Percentiles rank a stretch among this genome's conserved stretches.
Evolutionary conservation across 1,139 yeast species (phyloP).

Genomic region (Blastobotrys indianensis): DNA sequence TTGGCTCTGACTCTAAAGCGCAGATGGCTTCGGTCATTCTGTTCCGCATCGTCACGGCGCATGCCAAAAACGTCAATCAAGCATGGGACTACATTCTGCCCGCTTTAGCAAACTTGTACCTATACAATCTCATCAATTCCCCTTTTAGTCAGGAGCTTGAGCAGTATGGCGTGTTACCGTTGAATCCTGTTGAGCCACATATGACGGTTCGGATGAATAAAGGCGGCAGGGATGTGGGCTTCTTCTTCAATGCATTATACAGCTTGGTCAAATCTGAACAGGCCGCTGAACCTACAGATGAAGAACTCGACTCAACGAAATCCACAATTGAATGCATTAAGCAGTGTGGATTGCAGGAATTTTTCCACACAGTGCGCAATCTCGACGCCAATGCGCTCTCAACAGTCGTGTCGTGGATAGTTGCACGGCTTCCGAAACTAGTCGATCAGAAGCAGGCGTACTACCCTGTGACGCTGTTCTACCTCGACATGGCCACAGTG

Average conservation of each 20-base stretch:
- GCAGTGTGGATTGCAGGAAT: constrained; percentile 51
- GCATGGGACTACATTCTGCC: constrained; percentile 61
- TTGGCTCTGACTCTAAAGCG: constrained; percentile 88
- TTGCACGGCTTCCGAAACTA: constrained; percentile 25
- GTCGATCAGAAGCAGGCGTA: constrained; percentile 21
- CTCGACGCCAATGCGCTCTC: constrained; percentile 11
- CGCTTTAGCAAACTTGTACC: constrained; percentile 60
- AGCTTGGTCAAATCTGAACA: constrained; percentile 87
- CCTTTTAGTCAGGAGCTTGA: background rate
- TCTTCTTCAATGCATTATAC: constrained; percentile 85
- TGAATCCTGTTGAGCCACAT: constrained; percentile 62
- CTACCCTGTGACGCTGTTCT: constrained; percentile 22
- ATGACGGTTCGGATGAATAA: constrained; percentile 57
- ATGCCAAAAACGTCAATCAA: constrained; percentile 37
- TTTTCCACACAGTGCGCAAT: constrained; percentile 37
- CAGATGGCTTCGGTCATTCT: constrained; percentile 83
- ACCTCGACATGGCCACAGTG: constrained; percentile 23
- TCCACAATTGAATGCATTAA: constrained; percentile 78
- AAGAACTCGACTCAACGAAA: constrained; percentile 79
- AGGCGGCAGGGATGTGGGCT: constrained; percentile 60
- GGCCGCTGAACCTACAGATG: constrained; percentile 87
- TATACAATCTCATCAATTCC: constrained; percentile 58
- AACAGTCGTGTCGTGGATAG: constrained; percentile 20
- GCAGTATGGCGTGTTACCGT: constrained; percentile 24
- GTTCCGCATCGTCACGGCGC: constrained; percentile 66